A percentile compares a stretch with the other conserved stretches of the same genome.
Evolutionary conservation across 1,284 basidiomycete genomes (phyloP).

Genomic region (Tremellales sp.): DNA sequence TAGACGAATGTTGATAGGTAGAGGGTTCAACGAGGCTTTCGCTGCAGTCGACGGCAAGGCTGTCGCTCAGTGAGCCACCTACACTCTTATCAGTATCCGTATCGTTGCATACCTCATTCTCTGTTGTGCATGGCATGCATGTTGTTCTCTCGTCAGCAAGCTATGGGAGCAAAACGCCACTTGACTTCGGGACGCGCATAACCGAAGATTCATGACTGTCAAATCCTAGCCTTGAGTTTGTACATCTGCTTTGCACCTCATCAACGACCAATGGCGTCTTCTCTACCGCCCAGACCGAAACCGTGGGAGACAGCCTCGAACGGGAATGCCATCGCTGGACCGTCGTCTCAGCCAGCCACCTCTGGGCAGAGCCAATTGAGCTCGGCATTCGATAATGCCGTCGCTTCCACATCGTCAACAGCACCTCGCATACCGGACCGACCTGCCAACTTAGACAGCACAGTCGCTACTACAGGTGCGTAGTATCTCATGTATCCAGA

Average conservation of each 20-base stretch:
- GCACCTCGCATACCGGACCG: constrained; percentile 40
- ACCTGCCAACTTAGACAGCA: constrained; percentile 26
- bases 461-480: constrained; percentile 3
- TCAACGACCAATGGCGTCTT: constrained; percentile 26
- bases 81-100: no score
- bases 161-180: no score
- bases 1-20: constrained; percentile 79
- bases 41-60: constrained; percentile 17
- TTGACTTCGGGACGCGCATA: no score
- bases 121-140: background rate
- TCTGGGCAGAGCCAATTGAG: no score
- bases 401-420: constrained; percentile 18
- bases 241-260: no score
- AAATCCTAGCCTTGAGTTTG: no score
- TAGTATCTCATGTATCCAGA: background rate
- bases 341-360: constrained; percentile 8
- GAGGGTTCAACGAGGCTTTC: constrained; percentile 71
- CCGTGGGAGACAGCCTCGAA: constrained; percentile 37
- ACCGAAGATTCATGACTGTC: no score
- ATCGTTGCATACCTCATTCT: background rate
- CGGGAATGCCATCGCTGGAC: constrained; percentile 13
- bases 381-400: constrained; percentile 24
- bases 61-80: constrained; percentile 19
- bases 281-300: constrained; percentile 39
- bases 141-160: no score